A percentile compares a stretch with the other conserved stretches of the same genome.
Evolutionary conservation across 2,329 filamentous ascomycete species (phyloP).

Genomic region (Nemania sp.): DNA sequence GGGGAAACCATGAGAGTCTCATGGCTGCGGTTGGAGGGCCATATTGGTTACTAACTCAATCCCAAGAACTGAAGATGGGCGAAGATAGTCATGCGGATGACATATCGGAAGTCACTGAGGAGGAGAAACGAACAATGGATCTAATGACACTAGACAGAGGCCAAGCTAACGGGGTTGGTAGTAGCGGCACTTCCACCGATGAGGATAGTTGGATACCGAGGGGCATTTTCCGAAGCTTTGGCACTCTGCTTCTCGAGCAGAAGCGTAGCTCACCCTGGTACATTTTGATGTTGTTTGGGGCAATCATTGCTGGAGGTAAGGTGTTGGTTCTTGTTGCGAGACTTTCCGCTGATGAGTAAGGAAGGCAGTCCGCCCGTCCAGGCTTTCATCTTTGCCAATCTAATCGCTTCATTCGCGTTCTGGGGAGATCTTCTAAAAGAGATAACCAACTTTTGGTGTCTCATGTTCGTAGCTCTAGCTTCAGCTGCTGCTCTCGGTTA

Average conservation of each 20-base stretch:
- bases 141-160: slow-evolving; percentile 59
- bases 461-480: slow-evolving; percentile 74
- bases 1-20: slow-evolving; percentile 80
- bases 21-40: slow-evolving; percentile 69
- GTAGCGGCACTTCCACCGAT: slow-evolving; percentile 7
- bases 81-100: slow-evolving; percentile 55
- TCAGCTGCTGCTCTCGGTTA: slow-evolving; percentile 65
- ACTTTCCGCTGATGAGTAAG: slow-evolving; percentile 19
- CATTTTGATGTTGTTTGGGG: slow-evolving; percentile 47
- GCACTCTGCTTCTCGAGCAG: slow-evolving; percentile 47
- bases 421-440: slow-evolving; percentile 43
- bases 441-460: slow-evolving; percentile 68
- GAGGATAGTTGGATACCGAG: slow-evolving; percentile 36
- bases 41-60: slow-evolving; percentile 75
- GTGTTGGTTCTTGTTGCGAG: slow-evolving; percentile 3
- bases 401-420: slow-evolving; percentile 56
- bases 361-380: slow-evolving; percentile 62
- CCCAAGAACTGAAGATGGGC: slow-evolving; percentile 67
- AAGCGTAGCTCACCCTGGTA: slow-evolving; percentile 48
- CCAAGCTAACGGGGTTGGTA: slow-evolving; percentile 38
- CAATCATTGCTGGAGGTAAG: slow-evolving; percentile 53
- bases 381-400: slow-evolving; percentile 66
- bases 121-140: slow-evolving; percentile 55
- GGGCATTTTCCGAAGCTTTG: slow-evolving; percentile 48
- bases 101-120: slow-evolving; percentile 46